These are phyloP conservation scores for Pestalotiopsis sp. DNA, from an alignment of 2,329 filamentous ascomycete genomes.

Conservation along the genomic window DNA sequence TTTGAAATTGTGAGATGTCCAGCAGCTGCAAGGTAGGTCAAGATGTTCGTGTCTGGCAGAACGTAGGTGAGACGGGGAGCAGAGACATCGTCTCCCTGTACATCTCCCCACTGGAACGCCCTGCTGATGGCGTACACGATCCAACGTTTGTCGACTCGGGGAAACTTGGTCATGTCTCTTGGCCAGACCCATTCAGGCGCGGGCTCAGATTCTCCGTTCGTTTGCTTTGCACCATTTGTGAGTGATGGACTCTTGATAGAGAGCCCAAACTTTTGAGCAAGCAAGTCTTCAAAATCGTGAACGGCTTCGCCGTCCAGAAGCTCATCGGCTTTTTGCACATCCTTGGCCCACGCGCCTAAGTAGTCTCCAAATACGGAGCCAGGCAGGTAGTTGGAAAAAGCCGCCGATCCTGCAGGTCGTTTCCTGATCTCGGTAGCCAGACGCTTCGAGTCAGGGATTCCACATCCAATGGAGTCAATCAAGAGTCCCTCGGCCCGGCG, in stretches of 20 bases:
- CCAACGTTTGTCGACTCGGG: constrained; percentile 66
- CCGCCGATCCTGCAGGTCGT: constrained; percentile 30
- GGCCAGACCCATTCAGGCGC: constrained; percentile 56
- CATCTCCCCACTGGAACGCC: constrained; percentile 58
- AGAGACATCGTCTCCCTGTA: constrained; percentile 45
- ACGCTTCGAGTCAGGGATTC: constrained; percentile 46
- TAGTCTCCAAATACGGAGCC: constrained; percentile 55
- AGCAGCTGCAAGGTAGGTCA: constrained; percentile 61
- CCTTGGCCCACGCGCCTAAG: constrained; percentile 45
- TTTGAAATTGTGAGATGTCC: constrained; percentile 65
- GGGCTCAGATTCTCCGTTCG: constrained; percentile 21
- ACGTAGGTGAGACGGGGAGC: constrained; percentile 40
- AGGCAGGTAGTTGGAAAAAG: constrained; percentile 44
- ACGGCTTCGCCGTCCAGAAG: constrained; percentile 49
- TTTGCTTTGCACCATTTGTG: constrained; percentile 22
- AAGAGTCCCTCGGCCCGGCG: constrained; percentile 63
- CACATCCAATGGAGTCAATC: constrained; percentile 75
- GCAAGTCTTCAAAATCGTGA: constrained; percentile 50
- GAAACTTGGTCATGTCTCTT: constrained; percentile 45
- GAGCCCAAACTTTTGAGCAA: constrained; percentile 53
- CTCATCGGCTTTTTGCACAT: constrained; percentile 50
- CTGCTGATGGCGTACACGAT: constrained; percentile 65
- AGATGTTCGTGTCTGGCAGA: constrained; percentile 54
- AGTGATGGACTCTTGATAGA: constrained; percentile 28
- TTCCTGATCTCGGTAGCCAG: constrained; percentile 32